phyloP scores from a whole-genome alignment of 2,329 filamentous ascomycete species.

The Neospermospora avenae region DNA sequence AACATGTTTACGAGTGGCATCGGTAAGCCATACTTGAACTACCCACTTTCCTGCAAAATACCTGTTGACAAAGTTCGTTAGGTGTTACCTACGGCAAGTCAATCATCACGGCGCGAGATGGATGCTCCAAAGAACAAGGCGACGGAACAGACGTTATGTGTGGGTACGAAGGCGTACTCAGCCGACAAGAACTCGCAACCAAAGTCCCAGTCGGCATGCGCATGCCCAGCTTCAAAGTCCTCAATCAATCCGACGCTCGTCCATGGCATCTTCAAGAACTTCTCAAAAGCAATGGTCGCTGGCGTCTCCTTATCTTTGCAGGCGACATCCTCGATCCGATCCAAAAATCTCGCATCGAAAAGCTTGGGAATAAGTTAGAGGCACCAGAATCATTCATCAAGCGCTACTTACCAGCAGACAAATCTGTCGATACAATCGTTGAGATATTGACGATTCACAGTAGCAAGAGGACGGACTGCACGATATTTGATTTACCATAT shows the following conservation, averaged over 20 bases:
- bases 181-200: slow-evolving; percentile 25
- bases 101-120: slow-evolving; percentile 52
- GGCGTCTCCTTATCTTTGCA: slow-evolving; percentile 58
- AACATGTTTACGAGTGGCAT: slow-evolving; percentile 57
- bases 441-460: slow-evolving; percentile 61
- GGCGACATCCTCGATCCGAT: slow-evolving; percentile 48
- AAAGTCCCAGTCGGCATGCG: slow-evolving; percentile 49
- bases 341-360: slow-evolving; percentile 44
- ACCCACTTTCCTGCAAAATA: neutral
- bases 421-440: slow-evolving; percentile 46
- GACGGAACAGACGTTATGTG: slow-evolving; percentile 46
- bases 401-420: slow-evolving; percentile 39
- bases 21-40: neutral
- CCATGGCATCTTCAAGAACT: slow-evolving; percentile 58
- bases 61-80: no score
- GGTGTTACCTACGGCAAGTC: slow-evolving; percentile 57
- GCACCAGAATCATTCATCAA: slow-evolving; percentile 40
- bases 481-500: slow-evolving; percentile 31
- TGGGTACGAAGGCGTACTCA: slow-evolving; percentile 52
- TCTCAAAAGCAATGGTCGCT: slow-evolving; percentile 53
- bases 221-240: slow-evolving; percentile 55
- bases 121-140: slow-evolving; percentile 41
- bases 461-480: slow-evolving; percentile 44
- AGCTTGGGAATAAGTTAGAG: slow-evolving; percentile 45
- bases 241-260: slow-evolving; percentile 51